Evolutionary conservation across 2,329 filamentous ascomycete genomes (phyloP).

Genomic region (Cladosporium sp.): DNA sequence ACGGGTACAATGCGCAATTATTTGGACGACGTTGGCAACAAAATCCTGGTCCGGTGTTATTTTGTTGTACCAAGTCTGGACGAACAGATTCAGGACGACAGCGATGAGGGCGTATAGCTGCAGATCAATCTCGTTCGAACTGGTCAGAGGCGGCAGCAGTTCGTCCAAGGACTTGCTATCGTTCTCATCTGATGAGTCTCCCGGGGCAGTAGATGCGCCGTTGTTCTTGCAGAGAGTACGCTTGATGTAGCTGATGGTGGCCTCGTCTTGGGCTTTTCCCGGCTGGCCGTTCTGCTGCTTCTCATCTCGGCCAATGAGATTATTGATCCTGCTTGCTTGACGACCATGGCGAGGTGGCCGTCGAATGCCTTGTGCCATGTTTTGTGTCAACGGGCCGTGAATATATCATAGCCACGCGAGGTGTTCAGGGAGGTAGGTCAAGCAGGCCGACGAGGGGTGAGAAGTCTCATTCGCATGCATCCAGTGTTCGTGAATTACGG

Average conservation of each 20-base stretch:
- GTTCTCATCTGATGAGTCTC: slow-evolving; percentile 6
- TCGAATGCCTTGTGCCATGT: slow-evolving; percentile 21
- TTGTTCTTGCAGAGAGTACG: slow-evolving; percentile 75
- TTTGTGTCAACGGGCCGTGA: not conserved
- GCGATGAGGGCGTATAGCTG: slow-evolving; percentile 91
- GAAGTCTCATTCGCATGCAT: no score
- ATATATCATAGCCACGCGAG: no score
- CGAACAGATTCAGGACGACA: slow-evolving; percentile 83
- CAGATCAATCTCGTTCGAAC: slow-evolving; percentile 87
- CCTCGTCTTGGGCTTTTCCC: slow-evolving; percentile 55
- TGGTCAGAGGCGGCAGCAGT: slow-evolving; percentile 84
- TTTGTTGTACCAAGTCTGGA: slow-evolving; percentile 87
- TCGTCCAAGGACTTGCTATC: slow-evolving; percentile 66
- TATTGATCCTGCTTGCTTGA: slow-evolving; percentile 6
- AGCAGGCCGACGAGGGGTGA: no score
- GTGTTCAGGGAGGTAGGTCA: no score
- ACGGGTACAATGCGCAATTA: slow-evolving; percentile 87
- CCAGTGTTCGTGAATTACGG: no score
- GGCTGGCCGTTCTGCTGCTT: not conserved
- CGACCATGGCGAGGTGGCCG: slow-evolving; percentile 17
- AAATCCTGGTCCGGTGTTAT: slow-evolving; percentile 90
- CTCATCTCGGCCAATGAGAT: not conserved
- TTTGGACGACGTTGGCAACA: slow-evolving; percentile 79
- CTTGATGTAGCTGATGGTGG: slow-evolving; percentile 77
- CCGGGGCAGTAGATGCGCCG: slow-evolving; percentile 14